phyloP scores from a whole-genome alignment of 805 yeast species.

The Cyberlindnera amylophila region DNA sequence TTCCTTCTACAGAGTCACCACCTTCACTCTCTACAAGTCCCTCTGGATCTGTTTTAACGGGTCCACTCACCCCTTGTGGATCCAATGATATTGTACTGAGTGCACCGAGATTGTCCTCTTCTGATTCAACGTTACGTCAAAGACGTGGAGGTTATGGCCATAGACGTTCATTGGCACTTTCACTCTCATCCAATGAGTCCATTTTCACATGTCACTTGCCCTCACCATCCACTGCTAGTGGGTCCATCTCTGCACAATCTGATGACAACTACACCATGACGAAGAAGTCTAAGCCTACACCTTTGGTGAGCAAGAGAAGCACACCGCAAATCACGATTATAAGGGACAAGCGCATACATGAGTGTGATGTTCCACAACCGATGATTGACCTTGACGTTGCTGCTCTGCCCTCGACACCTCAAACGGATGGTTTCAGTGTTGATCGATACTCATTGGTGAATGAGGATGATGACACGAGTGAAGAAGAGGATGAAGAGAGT shows the following conservation, averaged over 20 bases:
- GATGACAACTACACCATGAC: too few species aligned
- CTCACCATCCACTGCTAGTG: neutral
- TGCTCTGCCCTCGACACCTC: conserved; percentile 13
- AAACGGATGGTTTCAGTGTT: neutral
- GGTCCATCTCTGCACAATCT: neutral
- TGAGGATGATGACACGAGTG: neutral
- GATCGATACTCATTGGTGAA: neutral
- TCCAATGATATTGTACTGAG: too few species aligned
- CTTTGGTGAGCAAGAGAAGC: too few species aligned
- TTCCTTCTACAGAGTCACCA: conserved; percentile 10
- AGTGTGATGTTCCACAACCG: conserved; percentile 8
- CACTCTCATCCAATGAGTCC: conserved; percentile 15
- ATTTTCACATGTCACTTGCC: conserved; percentile 8
- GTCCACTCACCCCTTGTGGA: neutral
- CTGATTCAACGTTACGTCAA: neutral
- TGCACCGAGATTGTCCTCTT: neutral
- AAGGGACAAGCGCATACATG: too few species aligned
- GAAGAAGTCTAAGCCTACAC: too few species aligned
- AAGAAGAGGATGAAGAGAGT: neutral
- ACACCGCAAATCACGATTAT: too few species aligned
- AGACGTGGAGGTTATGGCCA: conserved; percentile 3
- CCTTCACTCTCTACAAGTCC: neutral
- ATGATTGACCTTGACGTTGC: conserved; percentile 19
- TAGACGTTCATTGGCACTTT: conserved; percentile 12
- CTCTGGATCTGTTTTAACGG: conserved; percentile 1